Conservation (phyloP, 2,329 filamentous ascomycete genomes). For the Gremmenia infestans region DNA sequence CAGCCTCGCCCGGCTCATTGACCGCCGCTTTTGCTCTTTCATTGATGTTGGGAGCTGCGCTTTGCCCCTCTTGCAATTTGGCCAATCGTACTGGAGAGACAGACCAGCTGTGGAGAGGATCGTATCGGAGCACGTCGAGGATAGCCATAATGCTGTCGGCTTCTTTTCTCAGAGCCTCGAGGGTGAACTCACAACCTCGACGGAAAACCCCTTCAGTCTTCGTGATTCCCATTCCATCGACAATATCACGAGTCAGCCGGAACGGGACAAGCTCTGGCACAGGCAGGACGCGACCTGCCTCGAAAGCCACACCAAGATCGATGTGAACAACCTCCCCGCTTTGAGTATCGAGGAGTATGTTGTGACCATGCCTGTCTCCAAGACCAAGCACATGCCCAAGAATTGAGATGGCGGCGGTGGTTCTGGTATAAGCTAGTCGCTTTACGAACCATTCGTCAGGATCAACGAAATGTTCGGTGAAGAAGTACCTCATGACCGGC, state of each 20-base stretch:
- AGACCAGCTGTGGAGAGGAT: slow-evolving; percentile 94
- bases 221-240: slow-evolving; percentile 95
- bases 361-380: slow-evolving; percentile 92
- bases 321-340: slow-evolving; percentile 96
- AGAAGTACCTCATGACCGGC: slow-evolving; percentile 94
- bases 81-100: slow-evolving; percentile 66
- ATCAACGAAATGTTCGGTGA: slow-evolving; percentile 89
- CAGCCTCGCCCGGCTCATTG: slow-evolving; percentile 72
- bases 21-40: slow-evolving; percentile 36
- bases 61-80: slow-evolving; percentile 59
- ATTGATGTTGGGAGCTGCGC: slow-evolving; percentile 32
- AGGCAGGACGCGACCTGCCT: slow-evolving; percentile 89
- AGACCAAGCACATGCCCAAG: slow-evolving; percentile 89
- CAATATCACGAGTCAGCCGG: slow-evolving; percentile 85
- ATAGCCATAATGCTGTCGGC: slow-evolving; percentile 98
- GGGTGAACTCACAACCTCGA: slow-evolving; percentile 95
- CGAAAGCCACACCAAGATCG: slow-evolving; percentile 93
- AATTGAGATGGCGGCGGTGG: slow-evolving; percentile 91
- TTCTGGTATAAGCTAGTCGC: slow-evolving; percentile 85
- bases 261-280: slow-evolving; percentile 96
- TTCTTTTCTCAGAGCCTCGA: slow-evolving; percentile 91
- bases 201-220: slow-evolving; percentile 95
- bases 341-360: slow-evolving; percentile 85
- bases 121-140: slow-evolving; percentile 94
- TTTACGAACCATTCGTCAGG: slow-evolving; percentile 95